Percentiles rank a stretch among this genome's conserved stretches.
These are phyloP conservation scores for Candida sp. DNA, from an alignment of 1,139 yeast species.

Conservation along the genomic window DNA sequence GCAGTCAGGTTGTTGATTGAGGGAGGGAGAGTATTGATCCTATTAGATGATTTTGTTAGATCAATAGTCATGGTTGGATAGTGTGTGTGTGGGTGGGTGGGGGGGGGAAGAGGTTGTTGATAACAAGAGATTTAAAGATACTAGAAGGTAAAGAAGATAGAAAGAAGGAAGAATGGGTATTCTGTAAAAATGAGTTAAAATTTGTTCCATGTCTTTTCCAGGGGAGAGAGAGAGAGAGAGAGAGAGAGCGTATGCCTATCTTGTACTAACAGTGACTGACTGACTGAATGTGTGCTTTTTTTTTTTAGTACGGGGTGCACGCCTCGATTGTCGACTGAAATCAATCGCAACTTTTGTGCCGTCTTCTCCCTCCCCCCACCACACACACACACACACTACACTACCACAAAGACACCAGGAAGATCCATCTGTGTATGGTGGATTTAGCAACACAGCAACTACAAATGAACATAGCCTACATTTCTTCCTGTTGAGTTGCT, in stretches of 20 bases:
- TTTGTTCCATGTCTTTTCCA: too few relatives aligned
- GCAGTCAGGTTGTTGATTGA: neutral
- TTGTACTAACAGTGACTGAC: too few relatives aligned
- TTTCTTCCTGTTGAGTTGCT: too few relatives aligned
- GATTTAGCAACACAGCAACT: too few relatives aligned
- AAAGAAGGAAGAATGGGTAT: neutral
- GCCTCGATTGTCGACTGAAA: neutral
- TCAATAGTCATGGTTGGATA: neutral
- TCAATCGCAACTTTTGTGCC: neutral
- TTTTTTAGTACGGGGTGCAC: neutral
- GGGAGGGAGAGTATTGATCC: neutral
- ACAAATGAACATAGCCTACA: too few relatives aligned
- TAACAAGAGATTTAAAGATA: neutral
- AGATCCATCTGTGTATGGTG: too few relatives aligned
- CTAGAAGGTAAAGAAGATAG: neutral
- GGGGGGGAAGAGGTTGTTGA: neutral
- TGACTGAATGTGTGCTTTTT: neutral
- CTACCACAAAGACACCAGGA: too few relatives aligned
- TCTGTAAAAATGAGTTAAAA: too few relatives aligned
- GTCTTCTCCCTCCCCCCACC: neutral
- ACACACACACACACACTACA: neutral
- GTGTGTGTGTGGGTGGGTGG: neutral
- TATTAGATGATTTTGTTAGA: neutral
- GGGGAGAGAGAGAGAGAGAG: too few relatives aligned
- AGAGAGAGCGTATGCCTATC: too few relatives aligned